A percentile compares a stretch with the other conserved stretches of the same genome.
Evolutionary conservation across 805 yeast genomes (phyloP).

Genomic region (Wickerhamiella siamensis): DNA sequence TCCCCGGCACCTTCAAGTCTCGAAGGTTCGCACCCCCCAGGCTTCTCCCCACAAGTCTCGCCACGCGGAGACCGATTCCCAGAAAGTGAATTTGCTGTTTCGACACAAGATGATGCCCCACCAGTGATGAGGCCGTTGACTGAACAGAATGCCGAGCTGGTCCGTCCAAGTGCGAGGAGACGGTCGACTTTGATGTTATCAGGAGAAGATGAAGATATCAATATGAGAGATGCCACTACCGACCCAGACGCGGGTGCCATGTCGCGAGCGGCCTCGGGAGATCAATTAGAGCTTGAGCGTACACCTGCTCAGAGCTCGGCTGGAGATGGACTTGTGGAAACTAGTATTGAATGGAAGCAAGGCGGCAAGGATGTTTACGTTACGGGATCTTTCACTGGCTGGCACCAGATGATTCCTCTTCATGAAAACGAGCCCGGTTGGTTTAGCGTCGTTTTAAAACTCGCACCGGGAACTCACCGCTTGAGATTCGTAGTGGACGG

Average conservation of each 20-base stretch:
- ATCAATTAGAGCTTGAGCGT: slow-evolving; percentile 17
- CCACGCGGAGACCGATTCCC: background rate
- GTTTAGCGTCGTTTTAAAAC: slow-evolving; percentile 23
- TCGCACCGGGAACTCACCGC: slow-evolving; percentile 82
- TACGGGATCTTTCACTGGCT: slow-evolving; percentile 94
- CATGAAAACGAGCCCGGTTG: slow-evolving; percentile 27
- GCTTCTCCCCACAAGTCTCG: background rate
- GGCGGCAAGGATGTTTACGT: slow-evolving; percentile 95
- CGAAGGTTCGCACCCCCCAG: background rate
- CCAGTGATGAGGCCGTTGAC: background rate
- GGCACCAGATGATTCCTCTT: slow-evolving; percentile 95
- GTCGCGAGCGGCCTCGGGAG: slow-evolving; percentile 21
- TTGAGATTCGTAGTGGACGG: slow-evolving; percentile 89
- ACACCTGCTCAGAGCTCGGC: slow-evolving; percentile 1
- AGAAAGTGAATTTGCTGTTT: background rate
- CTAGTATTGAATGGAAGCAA: slow-evolving; percentile 55
- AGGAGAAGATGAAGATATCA: slow-evolving; percentile 6
- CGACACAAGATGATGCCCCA: too few species aligned
- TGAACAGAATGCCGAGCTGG: background rate
- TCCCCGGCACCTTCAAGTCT: background rate
- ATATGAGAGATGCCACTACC: slow-evolving; percentile 7
- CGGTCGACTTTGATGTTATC: slow-evolving; percentile 17
- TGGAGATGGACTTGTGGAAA: slow-evolving; percentile 16
- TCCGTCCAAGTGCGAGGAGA: slow-evolving; percentile 11
- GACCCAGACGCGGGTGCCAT: slow-evolving; percentile 10